phyloP scores from a whole-genome alignment of 139 green algal genomes.

The Volvox africanus region DNA sequence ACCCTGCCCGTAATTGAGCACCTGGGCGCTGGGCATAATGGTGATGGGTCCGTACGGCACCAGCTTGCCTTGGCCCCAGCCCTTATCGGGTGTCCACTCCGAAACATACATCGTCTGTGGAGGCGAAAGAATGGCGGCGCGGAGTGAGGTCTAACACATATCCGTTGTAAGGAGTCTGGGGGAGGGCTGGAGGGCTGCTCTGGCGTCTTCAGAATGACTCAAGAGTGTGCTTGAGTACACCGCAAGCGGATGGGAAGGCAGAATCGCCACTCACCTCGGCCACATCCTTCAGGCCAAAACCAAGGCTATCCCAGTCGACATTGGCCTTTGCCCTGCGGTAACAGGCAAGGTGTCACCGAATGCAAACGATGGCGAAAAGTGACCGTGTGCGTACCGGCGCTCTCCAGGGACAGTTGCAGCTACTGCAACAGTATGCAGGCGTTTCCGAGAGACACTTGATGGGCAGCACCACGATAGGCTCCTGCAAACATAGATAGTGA shows the following conservation, averaged over 20 bases:
- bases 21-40: slow-evolving; percentile 89
- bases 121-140: neutral
- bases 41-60: slow-evolving; percentile 89
- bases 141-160: no score
- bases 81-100: slow-evolving; percentile 62
- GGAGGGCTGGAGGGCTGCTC: no score
- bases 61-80: slow-evolving; percentile 79
- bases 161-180: no score
- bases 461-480: slow-evolving; percentile 6
- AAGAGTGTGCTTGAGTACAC: no score
- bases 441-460: neutral
- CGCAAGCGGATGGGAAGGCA: no score
- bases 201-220: no score
- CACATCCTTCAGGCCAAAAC: slow-evolving; percentile 90
- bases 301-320: slow-evolving; percentile 90
- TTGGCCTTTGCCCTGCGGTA: slow-evolving; percentile 42
- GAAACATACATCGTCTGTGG: slow-evolving; percentile 91
- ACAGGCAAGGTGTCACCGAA: neutral
- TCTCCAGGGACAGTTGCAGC: slow-evolving; percentile 23
- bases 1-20: slow-evolving; percentile 98
- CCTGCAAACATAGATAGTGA: neutral
- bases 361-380: neutral
- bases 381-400: neutral
- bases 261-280: slow-evolving; percentile 48
- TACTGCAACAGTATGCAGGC: slow-evolving; percentile 21